Evolutionary conservation across 148 eudicot genomes (phyloP).

Genomic region (Rhododendron kiyosumense): DNA sequence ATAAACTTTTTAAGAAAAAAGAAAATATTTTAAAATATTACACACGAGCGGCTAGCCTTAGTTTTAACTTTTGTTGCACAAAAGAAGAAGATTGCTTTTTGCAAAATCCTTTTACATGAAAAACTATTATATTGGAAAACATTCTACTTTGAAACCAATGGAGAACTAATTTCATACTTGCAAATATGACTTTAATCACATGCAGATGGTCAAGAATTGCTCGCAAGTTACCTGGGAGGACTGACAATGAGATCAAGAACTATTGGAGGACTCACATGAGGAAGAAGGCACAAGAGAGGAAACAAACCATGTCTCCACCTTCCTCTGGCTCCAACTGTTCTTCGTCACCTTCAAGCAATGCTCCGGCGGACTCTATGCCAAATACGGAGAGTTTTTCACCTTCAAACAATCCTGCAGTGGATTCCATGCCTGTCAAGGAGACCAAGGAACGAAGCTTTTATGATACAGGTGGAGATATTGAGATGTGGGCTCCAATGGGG

Average conservation of each 20-base stretch:
- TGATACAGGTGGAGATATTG: slow-evolving; percentile 24
- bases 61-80: background rate
- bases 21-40: background rate
- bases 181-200: background rate
- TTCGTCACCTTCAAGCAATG: slow-evolving; percentile 29
- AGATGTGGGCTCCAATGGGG: slow-evolving; percentile 27
- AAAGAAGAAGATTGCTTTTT: background rate
- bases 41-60: background rate
- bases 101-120: background rate
- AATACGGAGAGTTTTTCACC: background rate
- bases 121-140: background rate
- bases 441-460: slow-evolving; percentile 20
- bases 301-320: slow-evolving; percentile 35
- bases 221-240: slow-evolving; percentile 73
- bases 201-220: slow-evolving; percentile 83
- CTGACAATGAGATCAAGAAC: slow-evolving; percentile 88
- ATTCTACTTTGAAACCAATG: background rate
- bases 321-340: slow-evolving; percentile 40
- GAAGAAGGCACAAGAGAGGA: slow-evolving; percentile 81
- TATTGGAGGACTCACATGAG: slow-evolving; percentile 92
- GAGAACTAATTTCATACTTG: background rate
- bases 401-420: slow-evolving; percentile 7
- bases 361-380: slow-evolving; percentile 20
- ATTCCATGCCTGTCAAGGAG: slow-evolving; percentile 10
- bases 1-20: background rate